Evolutionary conservation across 2,329 filamentous ascomycete genomes (phyloP).

Genomic region (Apiospora sp.): DNA sequence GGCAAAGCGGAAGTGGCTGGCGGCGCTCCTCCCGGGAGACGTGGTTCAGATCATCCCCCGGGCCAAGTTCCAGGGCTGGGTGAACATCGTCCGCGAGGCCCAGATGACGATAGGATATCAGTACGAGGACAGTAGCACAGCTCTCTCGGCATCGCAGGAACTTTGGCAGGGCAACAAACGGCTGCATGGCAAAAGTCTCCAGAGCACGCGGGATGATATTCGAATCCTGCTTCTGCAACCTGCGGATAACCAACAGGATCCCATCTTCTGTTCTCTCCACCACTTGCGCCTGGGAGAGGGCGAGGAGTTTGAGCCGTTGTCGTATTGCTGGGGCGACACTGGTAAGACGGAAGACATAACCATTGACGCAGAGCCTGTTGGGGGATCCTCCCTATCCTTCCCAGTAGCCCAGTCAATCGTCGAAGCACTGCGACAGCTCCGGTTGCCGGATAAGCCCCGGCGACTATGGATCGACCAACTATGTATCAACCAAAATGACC

Average conservation of each 20-base stretch:
- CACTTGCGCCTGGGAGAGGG: neutral
- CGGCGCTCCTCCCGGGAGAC: conserved; percentile 12
- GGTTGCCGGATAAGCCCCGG: neutral
- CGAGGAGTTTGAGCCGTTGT: neutral
- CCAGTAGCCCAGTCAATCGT: neutral
- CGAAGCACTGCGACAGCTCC: conserved; percentile 3
- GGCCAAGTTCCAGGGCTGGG: conserved; percentile 19
- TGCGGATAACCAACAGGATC: neutral
- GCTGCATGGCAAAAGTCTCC: neutral
- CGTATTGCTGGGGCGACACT: conserved; percentile 17
- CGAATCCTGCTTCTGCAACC: conserved; percentile 10
- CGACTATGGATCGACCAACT: conserved; percentile 22
- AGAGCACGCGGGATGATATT: neutral
- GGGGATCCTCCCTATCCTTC: neutral
- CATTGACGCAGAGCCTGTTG: neutral
- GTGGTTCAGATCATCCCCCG: conserved; percentile 20
- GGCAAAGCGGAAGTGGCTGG: conserved; percentile 10
- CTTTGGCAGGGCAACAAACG: neutral
- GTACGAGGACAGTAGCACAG: neutral
- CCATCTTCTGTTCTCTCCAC: conserved; percentile 3
- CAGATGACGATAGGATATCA: neutral
- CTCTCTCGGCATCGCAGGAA: neutral
- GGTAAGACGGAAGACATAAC: neutral
- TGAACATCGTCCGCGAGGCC: conserved; percentile 20
- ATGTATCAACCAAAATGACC: conserved; percentile 26